Evolutionary conservation across 2,329 filamentous ascomycete species (phyloP), one percentile per base, ranked within the genome.

Genomic region (Claviceps cyperi): DNA sequence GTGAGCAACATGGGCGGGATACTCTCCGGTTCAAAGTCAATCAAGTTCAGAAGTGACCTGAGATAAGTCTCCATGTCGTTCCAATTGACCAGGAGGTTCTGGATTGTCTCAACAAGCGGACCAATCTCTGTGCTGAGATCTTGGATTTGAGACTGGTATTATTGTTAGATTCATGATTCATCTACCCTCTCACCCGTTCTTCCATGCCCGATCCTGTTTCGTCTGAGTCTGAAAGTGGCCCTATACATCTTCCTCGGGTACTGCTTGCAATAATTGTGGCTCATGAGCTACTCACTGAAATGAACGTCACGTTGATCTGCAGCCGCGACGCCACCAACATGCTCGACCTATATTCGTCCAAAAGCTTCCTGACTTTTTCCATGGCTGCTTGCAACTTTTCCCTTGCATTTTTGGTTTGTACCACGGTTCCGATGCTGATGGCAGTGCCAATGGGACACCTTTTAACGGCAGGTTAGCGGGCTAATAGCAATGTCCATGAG

Each of bases 1-100:
- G 47, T 43, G 24, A 48, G 21, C n/a, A 48, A 4, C 47, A 48
- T 48, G 15, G 47, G 47, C 38, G 47, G 47, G 3, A 48, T 48
- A 28, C 11, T 48, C n/a, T 43, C 47, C 5, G 3, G 35, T 15
- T 48, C 47, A 35, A 48, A 48, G 2, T 48, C 47, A 5, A 48
- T 9, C 38, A 48, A 6, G 24, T 48, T 28, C 38, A 43, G 6
- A 13, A 48, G 35, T 24, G 38, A 11, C n/a, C 28, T 40, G 14
- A 48, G 47, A 19, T 48, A 38, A 4, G 38, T 48, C 38, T 48
- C 47, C 47, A 48, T 48, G 24, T 7, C 35, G 22, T 48, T 48
- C 47, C 47, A 48, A 32, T 24, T 39, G 13, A 24, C 24, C 38
- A 43, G 47, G 9, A 48, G 24, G 8, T 48, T 48, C 24, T 43